Evolutionary conservation across 2,329 filamentous ascomycete species (phyloP).

Genomic region (Aspergillus sp.): DNA sequence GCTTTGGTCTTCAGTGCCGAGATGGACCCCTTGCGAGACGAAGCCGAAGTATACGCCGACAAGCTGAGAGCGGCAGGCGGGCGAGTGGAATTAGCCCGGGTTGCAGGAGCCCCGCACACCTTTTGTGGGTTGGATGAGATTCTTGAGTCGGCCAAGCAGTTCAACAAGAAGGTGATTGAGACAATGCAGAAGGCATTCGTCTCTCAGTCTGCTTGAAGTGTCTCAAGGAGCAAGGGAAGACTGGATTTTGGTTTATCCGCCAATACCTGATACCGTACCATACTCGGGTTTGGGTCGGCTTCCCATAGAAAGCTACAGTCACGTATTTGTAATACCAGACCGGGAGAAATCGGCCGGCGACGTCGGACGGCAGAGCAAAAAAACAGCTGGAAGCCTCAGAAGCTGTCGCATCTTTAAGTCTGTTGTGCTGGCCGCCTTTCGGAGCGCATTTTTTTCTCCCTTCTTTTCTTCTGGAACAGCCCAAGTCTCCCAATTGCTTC

Average conservation of each 20-base stretch:
- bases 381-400: not conserved
- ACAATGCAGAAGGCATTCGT: constrained; percentile 26
- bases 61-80: constrained; percentile 39
- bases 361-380: constrained; percentile 17
- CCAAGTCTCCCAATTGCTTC: constrained; percentile 4
- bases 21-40: constrained; percentile 44
- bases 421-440: constrained; percentile 10
- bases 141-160: constrained; percentile 28
- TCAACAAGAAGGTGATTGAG: constrained; percentile 29
- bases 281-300: not conserved
- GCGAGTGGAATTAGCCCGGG: constrained; percentile 31
- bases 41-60: constrained; percentile 40
- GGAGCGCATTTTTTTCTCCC: constrained; percentile 9
- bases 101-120: constrained; percentile 36
- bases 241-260: constrained; percentile 22
- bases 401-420: constrained; percentile 5
- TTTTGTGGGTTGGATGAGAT: constrained; percentile 33
- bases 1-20: constrained; percentile 43
- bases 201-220: not conserved
- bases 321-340: constrained; percentile 19
- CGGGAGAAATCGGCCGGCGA: constrained; percentile 27
- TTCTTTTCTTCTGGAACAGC: constrained; percentile 6
- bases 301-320: not conserved
- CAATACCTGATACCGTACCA: constrained; percentile 13
- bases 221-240: not conserved